phyloP scores from a whole-genome alignment of 2,329 filamentous ascomycete species.

The Arthrobotrys megalospora region DNA sequence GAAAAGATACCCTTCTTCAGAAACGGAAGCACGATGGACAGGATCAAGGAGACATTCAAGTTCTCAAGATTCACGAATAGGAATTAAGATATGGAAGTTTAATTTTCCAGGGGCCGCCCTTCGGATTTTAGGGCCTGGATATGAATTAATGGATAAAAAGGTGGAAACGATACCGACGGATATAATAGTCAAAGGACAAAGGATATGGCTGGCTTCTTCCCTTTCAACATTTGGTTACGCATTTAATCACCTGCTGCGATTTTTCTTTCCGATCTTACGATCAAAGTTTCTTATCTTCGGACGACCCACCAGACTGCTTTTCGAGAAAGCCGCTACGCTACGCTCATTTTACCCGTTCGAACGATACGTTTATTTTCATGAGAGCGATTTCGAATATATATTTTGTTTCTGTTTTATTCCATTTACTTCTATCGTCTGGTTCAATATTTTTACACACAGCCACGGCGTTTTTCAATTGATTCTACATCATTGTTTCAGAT shows the following conservation, averaged over 20 bases:
- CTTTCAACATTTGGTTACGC: slow-evolving; percentile 31
- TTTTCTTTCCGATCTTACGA: slow-evolving; percentile 28
- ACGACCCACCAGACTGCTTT: slow-evolving; percentile 53
- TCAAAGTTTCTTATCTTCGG: slow-evolving; percentile 37
- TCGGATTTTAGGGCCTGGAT: slow-evolving; percentile 30
- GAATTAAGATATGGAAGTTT: slow-evolving; percentile 23
- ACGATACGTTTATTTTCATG: slow-evolving; percentile 46
- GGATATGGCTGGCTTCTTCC: slow-evolving; percentile 26
- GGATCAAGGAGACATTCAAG: slow-evolving; percentile 60
- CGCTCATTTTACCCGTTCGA: slow-evolving; percentile 51
- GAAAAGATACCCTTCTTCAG: slow-evolving; percentile 58
- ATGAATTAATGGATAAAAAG: slow-evolving; percentile 46
- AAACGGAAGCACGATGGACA: slow-evolving; percentile 59
- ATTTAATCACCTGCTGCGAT: slow-evolving; percentile 33
- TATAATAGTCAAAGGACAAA: slow-evolving; percentile 16
- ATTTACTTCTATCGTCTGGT: slow-evolving; percentile 27
- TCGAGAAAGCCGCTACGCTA: slow-evolving; percentile 55
- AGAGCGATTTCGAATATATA: slow-evolving; percentile 37
- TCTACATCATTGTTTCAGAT: slow-evolving; percentile 17
- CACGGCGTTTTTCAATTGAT: slow-evolving; percentile 41
- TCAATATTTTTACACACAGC: slow-evolving; percentile 46
- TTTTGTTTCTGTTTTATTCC: slow-evolving; percentile 9
- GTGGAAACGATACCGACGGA: slow-evolving; percentile 49
- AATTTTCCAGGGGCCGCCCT: slow-evolving; percentile 10
- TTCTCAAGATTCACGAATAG: slow-evolving; percentile 55